Evolutionary conservation across 2,329 filamentous ascomycete species (phyloP), one percentile per base, ranked within the genome.

Genomic region (Talaromyces marneffei): DNA sequence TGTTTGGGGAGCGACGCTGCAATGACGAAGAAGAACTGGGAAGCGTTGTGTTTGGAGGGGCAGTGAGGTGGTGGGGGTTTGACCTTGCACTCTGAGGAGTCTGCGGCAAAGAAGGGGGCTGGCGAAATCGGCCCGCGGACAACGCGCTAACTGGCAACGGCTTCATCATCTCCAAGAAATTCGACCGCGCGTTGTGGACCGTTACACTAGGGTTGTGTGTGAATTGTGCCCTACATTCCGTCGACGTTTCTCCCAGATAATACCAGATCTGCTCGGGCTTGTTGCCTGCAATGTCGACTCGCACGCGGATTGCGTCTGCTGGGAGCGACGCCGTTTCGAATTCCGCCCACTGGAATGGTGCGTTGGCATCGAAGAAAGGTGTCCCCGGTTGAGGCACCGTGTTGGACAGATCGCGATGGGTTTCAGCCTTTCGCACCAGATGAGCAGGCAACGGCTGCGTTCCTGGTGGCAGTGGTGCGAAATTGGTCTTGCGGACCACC

Each of bases 201-300:
- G 68, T 66, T 62, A 79, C 80, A 62, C 75, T 78, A 46, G 83
- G 85, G 75, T 96, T 87, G 69, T 94, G 90, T 4, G 92, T 96
- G 76, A 94, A 99, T 72, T 95, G 91, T 27, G 92, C 88, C 74
- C 88, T 92, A 59, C 91, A 89, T 70, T 97, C 93, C 6, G 93
- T 97, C 23, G 93, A 97, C 20, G 83, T 85, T 72, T 86, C 86
- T 33, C 91, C 91, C 63, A 99, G 82, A 73, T 97, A 97, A 77
- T 91, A 85, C 91, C 92, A 97, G 18, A 96, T 74, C 71, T 90
- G 87, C 64, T 93, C 84, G 16, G 87, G 81, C 71, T 89, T 90
- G 35, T 48, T 29, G 63, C 76, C 33, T 6, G 37, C 76, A 8
- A 96, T 74, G 69, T 96, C 86, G 62, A 95, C 79, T 75, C 87